phyloP scores from a whole-genome alignment of 768 basidiomycete genomes.

The Strobilomyces dryophilus region DNA sequence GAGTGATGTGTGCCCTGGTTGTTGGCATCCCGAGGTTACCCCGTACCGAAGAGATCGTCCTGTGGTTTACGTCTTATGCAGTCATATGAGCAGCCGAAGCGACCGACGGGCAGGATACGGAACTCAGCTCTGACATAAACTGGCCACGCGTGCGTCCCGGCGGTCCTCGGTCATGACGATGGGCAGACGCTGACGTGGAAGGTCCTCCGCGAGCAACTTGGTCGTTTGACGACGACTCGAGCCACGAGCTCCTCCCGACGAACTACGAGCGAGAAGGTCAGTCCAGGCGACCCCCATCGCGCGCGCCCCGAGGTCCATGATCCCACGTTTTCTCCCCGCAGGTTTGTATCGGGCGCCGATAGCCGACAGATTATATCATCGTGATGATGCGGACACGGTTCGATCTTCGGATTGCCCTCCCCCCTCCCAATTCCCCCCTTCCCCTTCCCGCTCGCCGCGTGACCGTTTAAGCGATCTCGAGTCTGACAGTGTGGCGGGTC shows the following conservation, averaged over 20 bases:
- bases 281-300: background rate
- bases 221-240: slow-evolving; percentile 6
- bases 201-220: background rate
- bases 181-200: background rate
- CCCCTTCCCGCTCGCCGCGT: background rate
- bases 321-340: slow-evolving; percentile 6
- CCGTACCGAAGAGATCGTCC: slow-evolving; percentile 18
- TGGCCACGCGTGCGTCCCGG: background rate
- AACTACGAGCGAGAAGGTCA: background rate
- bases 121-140: background rate
- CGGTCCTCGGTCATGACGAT: slow-evolving; percentile 3
- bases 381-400: background rate
- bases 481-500: background rate
- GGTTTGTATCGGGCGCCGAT: slow-evolving; percentile 10
- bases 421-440: too few species aligned
- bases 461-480: slow-evolving; percentile 1
- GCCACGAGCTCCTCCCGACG: slow-evolving; percentile 1
- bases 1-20: too few species aligned
- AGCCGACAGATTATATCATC: background rate
- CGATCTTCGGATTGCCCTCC: too few species aligned
- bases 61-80: slow-evolving; percentile 2
- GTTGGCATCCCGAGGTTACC: too few species aligned
- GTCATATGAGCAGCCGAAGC: slow-evolving; percentile 2
- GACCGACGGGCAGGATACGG: background rate
- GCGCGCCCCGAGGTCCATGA: slow-evolving; percentile 1